A percentile compares a stretch with the other conserved stretches of the same genome.
Evolutionary conservation across 345 rosid species (phyloP).

Genomic region (Hevea brasiliensis): DNA sequence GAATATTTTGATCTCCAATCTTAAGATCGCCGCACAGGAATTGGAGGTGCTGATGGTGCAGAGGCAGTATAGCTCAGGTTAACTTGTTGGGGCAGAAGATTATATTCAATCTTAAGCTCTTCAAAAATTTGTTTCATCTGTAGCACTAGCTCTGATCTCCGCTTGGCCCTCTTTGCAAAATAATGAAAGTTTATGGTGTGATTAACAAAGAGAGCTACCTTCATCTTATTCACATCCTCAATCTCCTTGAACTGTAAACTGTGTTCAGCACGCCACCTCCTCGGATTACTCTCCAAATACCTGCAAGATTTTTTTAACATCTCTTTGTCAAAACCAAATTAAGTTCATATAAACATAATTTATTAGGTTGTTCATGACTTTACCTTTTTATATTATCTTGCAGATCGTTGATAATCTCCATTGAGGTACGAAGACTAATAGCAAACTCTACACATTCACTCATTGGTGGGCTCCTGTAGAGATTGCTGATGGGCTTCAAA

Average conservation of each 20-base stretch:
- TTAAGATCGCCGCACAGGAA: neutral
- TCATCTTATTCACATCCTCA: slow-evolving; percentile 68
- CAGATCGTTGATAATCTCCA: slow-evolving; percentile 7
- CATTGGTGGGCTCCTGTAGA: slow-evolving; percentile 32
- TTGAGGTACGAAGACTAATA: slow-evolving; percentile 19
- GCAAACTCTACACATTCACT: slow-evolving; percentile 19
- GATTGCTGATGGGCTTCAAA: slow-evolving; percentile 28
- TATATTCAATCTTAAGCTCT: slow-evolving; percentile 51
- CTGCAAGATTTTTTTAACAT: slow-evolving; percentile 31
- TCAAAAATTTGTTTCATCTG: slow-evolving; percentile 57
- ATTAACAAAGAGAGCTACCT: slow-evolving; percentile 47
- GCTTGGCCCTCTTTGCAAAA: slow-evolving; percentile 43
- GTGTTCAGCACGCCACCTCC: slow-evolving; percentile 54
- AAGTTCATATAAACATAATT: neutral
- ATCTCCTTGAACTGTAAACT: slow-evolving; percentile 57
- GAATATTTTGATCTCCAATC: too few species aligned
- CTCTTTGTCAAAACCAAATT: neutral
- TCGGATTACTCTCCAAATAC: slow-evolving; percentile 61
- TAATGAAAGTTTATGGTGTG: slow-evolving; percentile 76
- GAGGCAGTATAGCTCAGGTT: slow-evolving; percentile 35
- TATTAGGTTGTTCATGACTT: neutral
- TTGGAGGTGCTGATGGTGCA: slow-evolving; percentile 4
- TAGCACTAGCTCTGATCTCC: slow-evolving; percentile 57
- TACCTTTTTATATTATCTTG: slow-evolving; percentile 17
- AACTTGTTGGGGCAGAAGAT: slow-evolving; percentile 65